A percentile compares a stretch with the other conserved stretches of the same genome.
Evolutionary conservation across 2,329 filamentous ascomycete genomes (phyloP).

Genomic region (Nemania sp.): DNA sequence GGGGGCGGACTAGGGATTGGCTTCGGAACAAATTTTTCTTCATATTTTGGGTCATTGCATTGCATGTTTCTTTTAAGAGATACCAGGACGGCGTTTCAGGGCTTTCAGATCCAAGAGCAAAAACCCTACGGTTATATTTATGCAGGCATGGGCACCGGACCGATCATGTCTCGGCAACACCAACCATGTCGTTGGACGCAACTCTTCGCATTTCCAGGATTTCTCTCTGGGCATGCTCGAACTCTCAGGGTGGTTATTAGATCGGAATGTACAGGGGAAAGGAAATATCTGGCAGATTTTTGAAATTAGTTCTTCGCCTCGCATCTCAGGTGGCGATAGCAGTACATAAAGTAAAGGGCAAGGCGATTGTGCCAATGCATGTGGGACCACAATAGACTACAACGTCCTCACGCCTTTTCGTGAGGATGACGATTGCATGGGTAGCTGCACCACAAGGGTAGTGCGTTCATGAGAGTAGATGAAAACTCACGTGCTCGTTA

Average conservation of each 20-base stretch:
- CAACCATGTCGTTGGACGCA: slow-evolving; percentile 16
- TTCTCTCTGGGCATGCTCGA: slow-evolving; percentile 3
- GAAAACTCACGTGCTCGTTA: background rate
- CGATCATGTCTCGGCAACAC: background rate
- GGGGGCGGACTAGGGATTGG: slow-evolving; percentile 42
- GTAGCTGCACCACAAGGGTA: slow-evolving; percentile 1
- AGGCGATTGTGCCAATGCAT: slow-evolving; percentile 12
- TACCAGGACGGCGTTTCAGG: slow-evolving; percentile 52
- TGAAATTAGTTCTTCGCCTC: slow-evolving; percentile 20
- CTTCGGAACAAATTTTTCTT: slow-evolving; percentile 31
- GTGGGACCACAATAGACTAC: slow-evolving; percentile 25
- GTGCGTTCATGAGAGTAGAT: slow-evolving; percentile 3
- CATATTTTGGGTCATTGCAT: slow-evolving; percentile 44
- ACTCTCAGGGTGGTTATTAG: slow-evolving; percentile 26
- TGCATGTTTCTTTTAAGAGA: slow-evolving; percentile 45
- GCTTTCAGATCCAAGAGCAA: slow-evolving; percentile 26
- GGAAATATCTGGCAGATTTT: slow-evolving; percentile 31
- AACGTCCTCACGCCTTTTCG: slow-evolving; percentile 26
- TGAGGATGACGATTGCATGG: slow-evolving; percentile 10
- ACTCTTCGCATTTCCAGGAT: slow-evolving; percentile 27
- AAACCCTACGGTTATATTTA: slow-evolving; percentile 28
- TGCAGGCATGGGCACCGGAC: slow-evolving; percentile 25
- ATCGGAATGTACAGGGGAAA: slow-evolving; percentile 32
- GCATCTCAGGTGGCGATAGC: slow-evolving; percentile 21
- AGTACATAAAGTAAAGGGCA: slow-evolving; percentile 25